Evolutionary conservation across 352 stramenopile genomes (phyloP), one percentile per base, ranked within the genome.

Genomic region (Vaucheria bursata): DNA sequence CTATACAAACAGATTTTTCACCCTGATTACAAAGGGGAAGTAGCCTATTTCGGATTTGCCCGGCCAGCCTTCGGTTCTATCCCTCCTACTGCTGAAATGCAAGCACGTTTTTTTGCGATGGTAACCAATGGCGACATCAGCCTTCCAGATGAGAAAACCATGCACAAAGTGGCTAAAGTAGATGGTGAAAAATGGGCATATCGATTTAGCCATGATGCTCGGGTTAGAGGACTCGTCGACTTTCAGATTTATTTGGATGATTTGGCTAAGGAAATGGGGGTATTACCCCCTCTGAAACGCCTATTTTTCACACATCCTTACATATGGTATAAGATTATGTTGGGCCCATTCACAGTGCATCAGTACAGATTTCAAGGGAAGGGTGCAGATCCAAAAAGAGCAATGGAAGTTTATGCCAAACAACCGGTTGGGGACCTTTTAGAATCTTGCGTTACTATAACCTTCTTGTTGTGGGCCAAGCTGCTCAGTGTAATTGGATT

Each of bases 241-340:
- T 86, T 85, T 59, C 80, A 86, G 77, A 64, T 86, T 36, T 86
- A 86, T 65, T 72, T 34, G 4, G 82, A 86, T 45, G 82, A 85
- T 50, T 69, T 86, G 3, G 82, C 80, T 2, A 53, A 68, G 6
- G 38, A 78, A 50, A 86, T 86, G 66, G 82, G 79, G 18, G 35
- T 71, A 34, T 52, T 85, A 36, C 82, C 82, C 5, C 82, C 82
- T 29, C 77, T 86, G 35, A 68, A 37, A 52, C 71, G 78, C 29
- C 37, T 86, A 36, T 85, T 86, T 59, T 78, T 86, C 77, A 74
- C 71, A 38, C 84, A 86, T 45, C 78, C 79, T 0, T 65, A 71
- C 50, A 66, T 86, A 40, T 86, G 82, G 82, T 75, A 75, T 52
- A 86, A 85, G 76, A 86, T 86, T 37, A 85, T 86, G 79, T 86